phyloP scores from a whole-genome alignment of 2,329 filamentous ascomycete genomes.

The Grosmannia penicillata region DNA sequence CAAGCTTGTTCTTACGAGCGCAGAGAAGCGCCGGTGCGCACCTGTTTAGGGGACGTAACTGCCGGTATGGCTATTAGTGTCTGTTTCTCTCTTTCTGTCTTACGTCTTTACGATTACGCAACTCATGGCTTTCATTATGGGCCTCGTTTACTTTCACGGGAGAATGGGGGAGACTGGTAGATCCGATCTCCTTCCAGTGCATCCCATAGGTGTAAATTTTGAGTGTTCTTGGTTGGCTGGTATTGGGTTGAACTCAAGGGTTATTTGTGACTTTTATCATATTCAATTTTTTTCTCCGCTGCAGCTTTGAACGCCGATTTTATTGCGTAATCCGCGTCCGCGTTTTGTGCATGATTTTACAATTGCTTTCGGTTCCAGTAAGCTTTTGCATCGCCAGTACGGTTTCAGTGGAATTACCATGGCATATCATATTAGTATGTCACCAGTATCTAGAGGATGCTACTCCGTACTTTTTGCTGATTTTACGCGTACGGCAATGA shows the following conservation, averaged over 20 bases:
- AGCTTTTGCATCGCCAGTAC: too few species aligned
- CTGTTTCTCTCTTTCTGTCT: background rate
- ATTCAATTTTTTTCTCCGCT: background rate
- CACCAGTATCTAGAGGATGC: too few species aligned
- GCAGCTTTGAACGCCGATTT: too few species aligned
- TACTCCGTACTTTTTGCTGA: background rate
- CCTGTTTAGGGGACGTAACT: slow-evolving; percentile 3
- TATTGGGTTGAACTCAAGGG: background rate
- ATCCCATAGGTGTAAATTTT: background rate
- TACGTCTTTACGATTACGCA: slow-evolving; percentile 3
- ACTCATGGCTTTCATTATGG: slow-evolving; percentile 1
- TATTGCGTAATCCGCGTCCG: too few species aligned
- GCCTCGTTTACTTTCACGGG: background rate
- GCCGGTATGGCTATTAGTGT: too few species aligned
- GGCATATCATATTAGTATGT: too few species aligned
- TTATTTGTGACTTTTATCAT: background rate
- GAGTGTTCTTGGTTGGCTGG: background rate
- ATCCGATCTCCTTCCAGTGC: background rate
- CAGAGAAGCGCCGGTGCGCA: slow-evolving; percentile 59
- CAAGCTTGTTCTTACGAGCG: slow-evolving; percentile 74
- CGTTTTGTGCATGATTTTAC: too few species aligned
- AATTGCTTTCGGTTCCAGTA: too few species aligned
- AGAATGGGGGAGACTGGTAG: slow-evolving; percentile 1
- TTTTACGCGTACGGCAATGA: background rate
- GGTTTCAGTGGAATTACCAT: too few species aligned